phyloP scores from a whole-genome alignment of 2,329 filamentous ascomycete species.

The Stachybotrys echinatus region DNA sequence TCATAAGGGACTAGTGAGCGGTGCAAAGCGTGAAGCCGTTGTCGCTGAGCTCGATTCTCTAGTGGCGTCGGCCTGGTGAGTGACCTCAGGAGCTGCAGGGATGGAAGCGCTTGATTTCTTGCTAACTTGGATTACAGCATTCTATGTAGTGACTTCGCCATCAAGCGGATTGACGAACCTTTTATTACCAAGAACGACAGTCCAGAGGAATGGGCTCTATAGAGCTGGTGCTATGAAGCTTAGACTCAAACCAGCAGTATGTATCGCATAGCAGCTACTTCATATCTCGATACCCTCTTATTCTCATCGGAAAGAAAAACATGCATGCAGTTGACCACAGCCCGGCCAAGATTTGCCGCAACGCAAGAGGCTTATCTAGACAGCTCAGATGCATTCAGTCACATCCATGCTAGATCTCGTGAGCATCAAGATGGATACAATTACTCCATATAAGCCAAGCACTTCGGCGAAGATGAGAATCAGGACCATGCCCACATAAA shows the following conservation, averaged over 20 bases:
- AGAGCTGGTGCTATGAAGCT: constrained; percentile 12
- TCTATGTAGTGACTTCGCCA: constrained; percentile 89
- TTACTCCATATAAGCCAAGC: constrained; percentile 38
- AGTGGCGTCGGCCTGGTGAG: constrained; percentile 82
- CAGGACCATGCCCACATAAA: constrained; percentile 42
- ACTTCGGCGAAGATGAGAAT: constrained; percentile 44
- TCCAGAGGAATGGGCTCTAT: constrained; percentile 73
- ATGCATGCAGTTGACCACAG: too few species aligned
- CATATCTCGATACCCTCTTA: constrained; percentile 20
- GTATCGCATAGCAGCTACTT: constrained; percentile 13
- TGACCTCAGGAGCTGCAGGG: constrained; percentile 6
- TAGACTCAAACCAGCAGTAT: constrained; percentile 9
- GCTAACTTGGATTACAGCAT: constrained; percentile 53
- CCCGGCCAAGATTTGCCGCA: neutral
- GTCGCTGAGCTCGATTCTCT: constrained; percentile 87
- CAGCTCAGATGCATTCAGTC: constrained; percentile 28
- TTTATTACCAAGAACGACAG: constrained; percentile 75
- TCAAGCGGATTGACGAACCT: constrained; percentile 89
- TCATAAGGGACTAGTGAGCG: constrained; percentile 65
- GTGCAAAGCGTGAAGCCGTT: constrained; percentile 71
- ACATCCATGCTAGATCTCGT: constrained; percentile 33
- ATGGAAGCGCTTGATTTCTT: neutral
- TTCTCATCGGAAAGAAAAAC: too few species aligned
- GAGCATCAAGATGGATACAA: constrained; percentile 44
- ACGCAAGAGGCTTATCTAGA: neutral